Base-by-base conservation (phyloP, 176 grass and related monocot genomes). In the Oryza meridionalis region DNA sequence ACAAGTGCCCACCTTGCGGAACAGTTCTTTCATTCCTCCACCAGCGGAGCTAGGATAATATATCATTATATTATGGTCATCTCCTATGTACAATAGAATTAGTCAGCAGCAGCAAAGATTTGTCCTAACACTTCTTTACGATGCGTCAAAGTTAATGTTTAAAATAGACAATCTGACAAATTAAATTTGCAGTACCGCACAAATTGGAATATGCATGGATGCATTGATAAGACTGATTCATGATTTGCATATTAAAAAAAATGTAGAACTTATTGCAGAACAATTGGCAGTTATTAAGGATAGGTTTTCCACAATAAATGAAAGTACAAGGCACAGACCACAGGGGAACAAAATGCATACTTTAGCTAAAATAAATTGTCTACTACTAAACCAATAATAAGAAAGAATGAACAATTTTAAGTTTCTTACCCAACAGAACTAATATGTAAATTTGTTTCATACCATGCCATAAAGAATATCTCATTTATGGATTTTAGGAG, bases 41-140 rank as follows among this genome's bases (percentile, higher is more conserved):
- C 95, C 95, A 90, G 96, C 92, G 81, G 90, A 98, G 77, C 96
- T 98, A 84, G 96, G 96, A 86, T 98, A 98, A 65, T 98, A 98
- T 88, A 98, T 93, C 92, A 95, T 98, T 86, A 98, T 98, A 75
- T 92, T 91, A 75, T 98, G 96, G 80, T 98, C 89, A 69, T 98
- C 92, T 72, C 96, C 96, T 98, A 88, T 29, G 77, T 67, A 88
- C 26, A 76, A 85, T 46, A 88, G 37, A 42, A 84, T 45, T 66
- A 26, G n/a, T 90, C 51, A 90, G 84, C 16, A 88, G 35, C 44
- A 58, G 3, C 79, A 50, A 32, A 58, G 25, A 13, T 77, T 58
- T 85, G 46, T 72, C 77, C 6, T 55, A 63, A 24, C 59, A 89
- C 22, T 81, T 89, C 16, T 89, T 89, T 74, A 63, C 21, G 83